phyloP scores from a whole-genome alignment of 2,329 filamentous ascomycete genomes.

The Cladobotryum protrusum region DNA sequence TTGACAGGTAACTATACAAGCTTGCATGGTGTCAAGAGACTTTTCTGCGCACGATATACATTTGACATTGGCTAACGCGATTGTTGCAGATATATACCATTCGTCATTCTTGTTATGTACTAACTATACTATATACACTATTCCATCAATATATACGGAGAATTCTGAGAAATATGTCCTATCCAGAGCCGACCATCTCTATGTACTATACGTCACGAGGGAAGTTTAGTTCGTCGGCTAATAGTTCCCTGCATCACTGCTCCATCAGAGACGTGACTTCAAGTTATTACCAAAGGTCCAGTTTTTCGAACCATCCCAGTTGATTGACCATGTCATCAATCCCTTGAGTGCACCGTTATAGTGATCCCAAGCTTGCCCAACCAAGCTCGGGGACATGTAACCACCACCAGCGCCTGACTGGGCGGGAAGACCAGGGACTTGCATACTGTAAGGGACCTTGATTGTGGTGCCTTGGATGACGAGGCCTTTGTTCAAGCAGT shows the following conservation, averaged over 20 bases:
- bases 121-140: background rate
- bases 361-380: conserved; percentile 24
- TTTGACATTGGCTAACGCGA: too few relatives aligned
- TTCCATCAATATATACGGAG: background rate
- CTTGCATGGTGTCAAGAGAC: too few relatives aligned
- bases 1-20: too few relatives aligned
- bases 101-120: too few relatives aligned
- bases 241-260: background rate
- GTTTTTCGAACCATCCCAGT: conserved; percentile 29
- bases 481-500: conserved; percentile 29
- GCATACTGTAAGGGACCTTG: conserved; percentile 27
- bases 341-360: conserved; percentile 28
- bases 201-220: background rate
- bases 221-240: background rate
- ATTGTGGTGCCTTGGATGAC: conserved; percentile 26
- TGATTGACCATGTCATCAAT: conserved; percentile 33
- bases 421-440: conserved; percentile 30
- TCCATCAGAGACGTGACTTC: conserved; percentile 12
- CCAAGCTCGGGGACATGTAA: conserved; percentile 26
- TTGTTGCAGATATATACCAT: too few relatives aligned
- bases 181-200: background rate
- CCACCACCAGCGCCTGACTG: conserved; percentile 28
- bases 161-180: background rate
- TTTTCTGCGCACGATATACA: too few relatives aligned
- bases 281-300: conserved; percentile 31